A percentile compares a stretch with the other conserved stretches of the same genome.
These are phyloP conservation scores for Tetracentron sinense DNA, from an alignment of 164 flowering plant genomes.

Conservation along the genomic window DNA sequence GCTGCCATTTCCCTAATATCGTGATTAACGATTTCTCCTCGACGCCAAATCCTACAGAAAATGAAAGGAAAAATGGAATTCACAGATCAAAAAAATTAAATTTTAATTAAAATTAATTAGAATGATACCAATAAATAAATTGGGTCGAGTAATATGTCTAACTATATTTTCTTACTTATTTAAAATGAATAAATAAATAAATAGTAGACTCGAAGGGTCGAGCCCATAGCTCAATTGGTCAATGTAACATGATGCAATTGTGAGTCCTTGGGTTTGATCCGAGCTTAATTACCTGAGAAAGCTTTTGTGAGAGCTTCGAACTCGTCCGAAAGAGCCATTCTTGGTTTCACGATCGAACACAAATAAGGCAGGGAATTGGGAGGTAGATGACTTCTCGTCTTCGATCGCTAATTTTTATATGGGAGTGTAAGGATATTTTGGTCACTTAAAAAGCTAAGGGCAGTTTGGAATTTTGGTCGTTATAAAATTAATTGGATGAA, in stretches of 20 bases:
- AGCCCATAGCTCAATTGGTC: no score
- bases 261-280: no score
- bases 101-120: no score
- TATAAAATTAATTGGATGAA: no score
- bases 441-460: conserved; percentile 4
- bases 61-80: not conserved
- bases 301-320: conserved; percentile 44
- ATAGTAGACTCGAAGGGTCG: no score
- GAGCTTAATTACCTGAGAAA: conserved; percentile 80
- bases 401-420: not conserved
- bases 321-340: conserved; percentile 36
- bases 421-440: conserved; percentile 7
- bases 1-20: conserved; percentile 51
- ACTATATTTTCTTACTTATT: no score
- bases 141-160: no score
- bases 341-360: not conserved
- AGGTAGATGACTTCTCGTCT: not conserved
- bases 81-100: no score
- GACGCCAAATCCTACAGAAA: conserved; percentile 62
- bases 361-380: not conserved
- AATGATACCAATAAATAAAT: no score
- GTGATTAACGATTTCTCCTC: conserved; percentile 61
- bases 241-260: no score
- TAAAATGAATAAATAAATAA: no score
- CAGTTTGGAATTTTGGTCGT: not conserved